A percentile compares a stretch with the other conserved stretches of the same genome.
Conservation (phyloP, 2,329 filamentous ascomycete genomes). For the Botryotinia globosa region DNA sequence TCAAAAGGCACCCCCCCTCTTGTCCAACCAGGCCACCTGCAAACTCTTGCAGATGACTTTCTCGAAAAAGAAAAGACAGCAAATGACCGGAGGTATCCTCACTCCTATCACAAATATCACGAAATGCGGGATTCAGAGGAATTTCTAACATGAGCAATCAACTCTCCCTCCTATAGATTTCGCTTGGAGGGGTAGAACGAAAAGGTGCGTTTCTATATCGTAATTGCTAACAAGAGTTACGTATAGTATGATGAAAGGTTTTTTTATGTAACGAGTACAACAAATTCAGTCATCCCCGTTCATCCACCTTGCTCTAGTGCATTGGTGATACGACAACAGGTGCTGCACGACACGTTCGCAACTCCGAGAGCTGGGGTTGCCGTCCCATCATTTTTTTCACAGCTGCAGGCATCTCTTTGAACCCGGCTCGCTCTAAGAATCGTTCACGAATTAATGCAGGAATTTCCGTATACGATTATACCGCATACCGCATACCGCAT, state of each 20-base stretch:
- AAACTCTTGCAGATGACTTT: slow-evolving; percentile 19
- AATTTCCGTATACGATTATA: slow-evolving; percentile 7
- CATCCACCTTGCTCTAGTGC: not conserved
- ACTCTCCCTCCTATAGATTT: not conserved
- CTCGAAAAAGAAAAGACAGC: not conserved
- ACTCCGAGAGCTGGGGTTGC: slow-evolving; percentile 18
- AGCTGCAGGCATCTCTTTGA: slow-evolving; percentile 13
- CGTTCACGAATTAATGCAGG: slow-evolving; percentile 9
- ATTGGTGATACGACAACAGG: slow-evolving; percentile 19
- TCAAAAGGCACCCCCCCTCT: not conserved
- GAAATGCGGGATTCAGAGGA: not conserved
- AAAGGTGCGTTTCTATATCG: not conserved
- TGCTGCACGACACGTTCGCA: slow-evolving; percentile 18
- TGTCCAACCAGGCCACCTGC: not conserved
- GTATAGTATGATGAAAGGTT: not conserved
- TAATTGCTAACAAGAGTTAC: not conserved
- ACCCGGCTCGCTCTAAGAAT: not conserved
- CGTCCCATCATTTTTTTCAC: slow-evolving; percentile 7
- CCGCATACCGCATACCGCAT: slow-evolving; percentile 8
- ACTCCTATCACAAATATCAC: slow-evolving; percentile 12
- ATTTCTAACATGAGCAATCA: slow-evolving; percentile 4
- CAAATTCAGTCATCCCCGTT: not conserved
- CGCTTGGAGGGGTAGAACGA: not conserved
- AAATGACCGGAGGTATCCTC: not conserved
- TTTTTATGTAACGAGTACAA: not conserved